These are phyloP conservation scores for Floccularia luteovirens DNA, from an alignment of 768 basidiomycete species.

Conservation along the genomic window DNA sequence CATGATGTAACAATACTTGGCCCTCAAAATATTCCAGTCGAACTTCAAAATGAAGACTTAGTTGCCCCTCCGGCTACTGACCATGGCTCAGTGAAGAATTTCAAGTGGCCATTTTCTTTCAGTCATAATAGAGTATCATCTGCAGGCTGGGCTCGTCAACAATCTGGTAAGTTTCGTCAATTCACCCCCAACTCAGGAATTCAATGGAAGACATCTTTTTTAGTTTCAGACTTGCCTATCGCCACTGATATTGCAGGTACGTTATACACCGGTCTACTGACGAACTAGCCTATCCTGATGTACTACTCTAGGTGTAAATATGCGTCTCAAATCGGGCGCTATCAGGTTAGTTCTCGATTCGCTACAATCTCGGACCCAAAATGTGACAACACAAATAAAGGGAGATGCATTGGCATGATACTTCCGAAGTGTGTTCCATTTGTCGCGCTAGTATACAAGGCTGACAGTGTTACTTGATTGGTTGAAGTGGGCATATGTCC, in stretches of 20 bases:
- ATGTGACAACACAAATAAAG: conserved; percentile 16
- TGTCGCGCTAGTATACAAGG: not conserved
- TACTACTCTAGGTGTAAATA: conserved; percentile 34
- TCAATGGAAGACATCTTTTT: not conserved
- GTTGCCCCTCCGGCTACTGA: conserved; percentile 62
- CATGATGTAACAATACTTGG: conserved; percentile 44
- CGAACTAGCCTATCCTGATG: not conserved
- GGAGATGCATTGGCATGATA: conserved; percentile 52
- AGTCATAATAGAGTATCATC: conserved; percentile 52
- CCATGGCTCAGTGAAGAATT: conserved; percentile 43
- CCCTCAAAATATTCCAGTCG: conserved; percentile 48
- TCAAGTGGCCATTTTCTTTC: conserved; percentile 58
- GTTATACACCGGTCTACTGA: not conserved
- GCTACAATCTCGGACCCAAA: not conserved
- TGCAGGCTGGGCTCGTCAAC: conserved; percentile 63
- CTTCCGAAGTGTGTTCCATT: conserved; percentile 26
- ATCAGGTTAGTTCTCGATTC: conserved; percentile 26
- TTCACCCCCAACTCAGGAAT: not conserved
- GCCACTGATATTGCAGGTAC: conserved; percentile 32
- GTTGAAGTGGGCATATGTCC: conserved; percentile 44
- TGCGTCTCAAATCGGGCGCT: conserved; percentile 47
- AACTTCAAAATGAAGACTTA: conserved; percentile 47
- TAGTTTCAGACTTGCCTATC: conserved; percentile 39
- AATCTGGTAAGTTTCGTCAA: conserved; percentile 33
- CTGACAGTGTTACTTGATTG: not conserved